phyloP scores from a whole-genome alignment of 1,139 yeast genomes.

The Geotrichum histeridarum region DNA sequence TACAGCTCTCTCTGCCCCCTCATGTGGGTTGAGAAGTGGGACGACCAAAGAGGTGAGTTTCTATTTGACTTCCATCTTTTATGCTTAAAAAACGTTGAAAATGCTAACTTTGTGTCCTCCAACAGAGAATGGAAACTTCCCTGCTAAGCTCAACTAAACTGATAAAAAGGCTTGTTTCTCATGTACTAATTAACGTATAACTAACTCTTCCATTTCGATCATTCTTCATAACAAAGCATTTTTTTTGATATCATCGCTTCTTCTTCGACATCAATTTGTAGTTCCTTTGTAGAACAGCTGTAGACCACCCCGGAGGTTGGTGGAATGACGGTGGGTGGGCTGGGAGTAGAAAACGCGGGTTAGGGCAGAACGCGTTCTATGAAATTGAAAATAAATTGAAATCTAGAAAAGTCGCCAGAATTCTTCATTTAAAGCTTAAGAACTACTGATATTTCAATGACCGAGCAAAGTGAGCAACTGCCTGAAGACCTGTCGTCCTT shows the following conservation, averaged over 20 bases:
- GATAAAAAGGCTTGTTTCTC: conserved; percentile 1
- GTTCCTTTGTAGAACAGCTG: too few species aligned
- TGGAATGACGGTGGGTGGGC: too few species aligned
- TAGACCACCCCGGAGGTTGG: too few species aligned
- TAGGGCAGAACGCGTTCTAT: neutral
- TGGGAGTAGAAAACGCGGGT: neutral
- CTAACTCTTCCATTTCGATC: neutral
- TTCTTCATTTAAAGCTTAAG: neutral
- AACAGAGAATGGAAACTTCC: conserved; percentile 55
- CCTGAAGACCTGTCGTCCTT: conserved; percentile 12
- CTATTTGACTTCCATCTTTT: conserved; percentile 28
- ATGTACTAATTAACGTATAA: conserved; percentile 3
- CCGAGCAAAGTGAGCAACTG: conserved; percentile 8
- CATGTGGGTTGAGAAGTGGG: conserved; percentile 93
- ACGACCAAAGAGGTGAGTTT: conserved; percentile 65
- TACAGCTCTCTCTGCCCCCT: conserved; percentile 88
- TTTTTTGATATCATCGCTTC: too few species aligned
- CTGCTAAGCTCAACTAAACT: conserved; percentile 49
- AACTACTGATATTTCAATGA: conserved; percentile 11
- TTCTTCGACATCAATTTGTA: too few species aligned
- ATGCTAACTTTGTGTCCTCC: conserved; percentile 11
- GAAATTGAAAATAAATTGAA: neutral
- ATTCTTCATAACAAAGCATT: too few species aligned
- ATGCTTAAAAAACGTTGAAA: too few species aligned
- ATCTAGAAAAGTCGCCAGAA: neutral